phyloP scores from a whole-genome alignment of 352 stramenopile genomes.

The Pythium dissimile region DNA sequence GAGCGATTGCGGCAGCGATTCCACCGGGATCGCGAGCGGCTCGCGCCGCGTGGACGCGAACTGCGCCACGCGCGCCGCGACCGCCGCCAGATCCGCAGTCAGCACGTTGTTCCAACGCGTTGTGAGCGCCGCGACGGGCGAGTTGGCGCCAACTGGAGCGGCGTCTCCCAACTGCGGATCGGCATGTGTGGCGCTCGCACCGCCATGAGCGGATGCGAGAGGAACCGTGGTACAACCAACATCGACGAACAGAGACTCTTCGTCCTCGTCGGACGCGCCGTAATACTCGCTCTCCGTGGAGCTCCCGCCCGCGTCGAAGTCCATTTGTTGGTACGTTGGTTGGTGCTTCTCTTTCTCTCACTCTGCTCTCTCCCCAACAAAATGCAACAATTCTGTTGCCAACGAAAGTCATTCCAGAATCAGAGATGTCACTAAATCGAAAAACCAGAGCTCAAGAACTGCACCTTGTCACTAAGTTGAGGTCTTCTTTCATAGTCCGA shows the following conservation, averaged over 20 bases:
- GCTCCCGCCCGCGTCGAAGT: background rate
- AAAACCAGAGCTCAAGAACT: too few species aligned
- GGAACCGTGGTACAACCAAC: background rate
- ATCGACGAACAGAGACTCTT: background rate
- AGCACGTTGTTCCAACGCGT: conserved; percentile 14
- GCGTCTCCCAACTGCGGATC: too few species aligned
- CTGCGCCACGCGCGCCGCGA: background rate
- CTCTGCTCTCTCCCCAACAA: too few species aligned
- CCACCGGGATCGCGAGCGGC: background rate
- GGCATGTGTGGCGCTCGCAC: background rate
- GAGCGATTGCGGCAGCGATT: background rate
- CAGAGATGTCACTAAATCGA: too few species aligned
- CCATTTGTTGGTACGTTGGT: background rate
- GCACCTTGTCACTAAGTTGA: too few species aligned
- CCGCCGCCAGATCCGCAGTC: background rate
- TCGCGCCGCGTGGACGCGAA: background rate
- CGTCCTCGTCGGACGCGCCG: conserved; percentile 1
- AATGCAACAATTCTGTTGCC: too few species aligned
- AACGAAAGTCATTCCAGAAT: too few species aligned
- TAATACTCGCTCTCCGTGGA: conserved; percentile 16
- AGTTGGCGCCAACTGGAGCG: too few species aligned
- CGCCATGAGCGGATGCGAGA: background rate
- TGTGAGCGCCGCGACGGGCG: background rate
- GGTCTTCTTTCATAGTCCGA: too few species aligned
- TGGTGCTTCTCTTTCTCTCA: background rate